Base-by-base conservation (phyloP, 2,329 filamentous ascomycete species). In the Lomentospora prolificans region DNA sequence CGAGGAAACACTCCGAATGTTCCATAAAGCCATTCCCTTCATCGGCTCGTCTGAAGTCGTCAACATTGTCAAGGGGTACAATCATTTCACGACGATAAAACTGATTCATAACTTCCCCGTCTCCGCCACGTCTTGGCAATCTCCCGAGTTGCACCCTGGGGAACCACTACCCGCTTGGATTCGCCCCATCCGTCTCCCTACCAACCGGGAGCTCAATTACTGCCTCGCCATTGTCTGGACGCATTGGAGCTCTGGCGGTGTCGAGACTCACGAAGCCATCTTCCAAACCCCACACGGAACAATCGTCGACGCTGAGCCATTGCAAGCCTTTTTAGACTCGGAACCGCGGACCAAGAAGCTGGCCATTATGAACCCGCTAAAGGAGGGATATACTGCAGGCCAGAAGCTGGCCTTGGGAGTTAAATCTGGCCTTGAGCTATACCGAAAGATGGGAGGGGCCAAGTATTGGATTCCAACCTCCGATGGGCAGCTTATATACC, bases 321-420 rank as follows among this genome's bases (percentile, higher is more conserved):
- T 64, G 2, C 48, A 64, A 5, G 59, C 61, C 1, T 65, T 65
- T 14, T 56, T 61, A 1, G 12, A 55, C 1, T 53, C 63, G 5
- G 54, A 58, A 3, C 62, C 63, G 3, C 57, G 53, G 41, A 64
- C 60, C 3, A 53, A 58, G 25, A 64, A 63, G 54, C 54, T 65
- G 0, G 63, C 61, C 1, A 60, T 65, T 60, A 50, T 65, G 1
- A 62, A 65, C 19, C 61, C 62, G 0, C 41, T 65, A 0, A 65
- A 65, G 14, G 63, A 65, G 46, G 61, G 59, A 2, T 48, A 55
- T 19, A 56, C 59, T 0, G 55, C 41, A 0, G 59, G 60, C 0
- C 8, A n/a, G 0, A 48, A 57, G 55, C 62, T 58, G n/a, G 58
- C 54, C 0, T 56, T 56, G 51, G 51, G 51, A 19, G 51, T 53